Conservation (phyloP, 345 rosid genomes). For the Punica granatum region DNA sequence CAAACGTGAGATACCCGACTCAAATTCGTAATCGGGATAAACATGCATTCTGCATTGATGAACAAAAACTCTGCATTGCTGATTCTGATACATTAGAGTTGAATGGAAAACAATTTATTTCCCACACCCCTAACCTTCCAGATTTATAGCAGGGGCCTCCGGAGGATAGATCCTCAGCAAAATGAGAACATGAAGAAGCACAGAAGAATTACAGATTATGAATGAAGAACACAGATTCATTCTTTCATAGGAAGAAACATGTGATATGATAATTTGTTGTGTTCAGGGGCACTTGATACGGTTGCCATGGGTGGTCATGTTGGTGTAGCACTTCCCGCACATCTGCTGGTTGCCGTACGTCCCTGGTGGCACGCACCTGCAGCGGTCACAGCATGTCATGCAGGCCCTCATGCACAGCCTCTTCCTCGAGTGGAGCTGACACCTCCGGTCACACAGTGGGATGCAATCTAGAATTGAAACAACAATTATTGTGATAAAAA, state of each 20-base stretch:
- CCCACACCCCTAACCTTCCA: not conserved
- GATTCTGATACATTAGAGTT: not conserved
- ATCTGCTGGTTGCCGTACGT: conserved; percentile 75
- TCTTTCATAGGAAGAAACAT: not conserved
- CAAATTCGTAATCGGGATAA: not conserved
- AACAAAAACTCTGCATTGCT: not conserved
- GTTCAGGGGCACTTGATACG: conserved; percentile 70
- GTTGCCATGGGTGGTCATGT: conserved; percentile 64
- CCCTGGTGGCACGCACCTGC: conserved; percentile 97
- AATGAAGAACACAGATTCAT: not conserved
- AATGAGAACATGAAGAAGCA: not conserved
- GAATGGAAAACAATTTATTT: not conserved
- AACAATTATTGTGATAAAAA: too few species aligned
- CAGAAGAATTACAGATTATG: not conserved
- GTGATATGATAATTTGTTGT: not conserved
- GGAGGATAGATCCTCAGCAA: not conserved
- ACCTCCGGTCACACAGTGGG: conserved; percentile 62
- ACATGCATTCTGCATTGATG: not conserved
- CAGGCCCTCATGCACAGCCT: conserved; percentile 70
- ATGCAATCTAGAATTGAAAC: conserved; percentile 40
- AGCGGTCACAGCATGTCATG: conserved; percentile 75
- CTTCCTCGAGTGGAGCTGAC: conserved; percentile 65
- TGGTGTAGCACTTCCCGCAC: conserved; percentile 86
- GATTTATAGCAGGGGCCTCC: not conserved
- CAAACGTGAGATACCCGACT: not conserved